phyloP scores from a whole-genome alignment of 2,329 filamentous ascomycete species.

The Calonectria leucothoes region DNA sequence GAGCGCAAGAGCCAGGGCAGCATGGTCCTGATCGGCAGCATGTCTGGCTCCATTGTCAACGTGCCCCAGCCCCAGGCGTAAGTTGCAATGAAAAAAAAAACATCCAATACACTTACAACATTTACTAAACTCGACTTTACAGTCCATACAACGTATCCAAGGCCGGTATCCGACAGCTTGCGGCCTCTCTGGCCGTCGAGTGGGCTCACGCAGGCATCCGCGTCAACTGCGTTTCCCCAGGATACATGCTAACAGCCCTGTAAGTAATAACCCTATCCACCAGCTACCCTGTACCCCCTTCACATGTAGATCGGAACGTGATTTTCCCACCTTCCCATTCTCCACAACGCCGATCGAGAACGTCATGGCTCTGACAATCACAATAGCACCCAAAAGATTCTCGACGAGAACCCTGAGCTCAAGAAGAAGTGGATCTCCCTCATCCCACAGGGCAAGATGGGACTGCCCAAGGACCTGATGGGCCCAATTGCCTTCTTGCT shows the following conservation, averaged over 20 bases:
- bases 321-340: background rate
- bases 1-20: conserved; percentile 81
- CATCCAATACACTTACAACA: background rate
- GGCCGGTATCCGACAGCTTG: conserved; percentile 90
- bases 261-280: conserved; percentile 59
- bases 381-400: conserved; percentile 87
- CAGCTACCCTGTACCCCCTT: background rate
- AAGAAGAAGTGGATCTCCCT: conserved; percentile 91
- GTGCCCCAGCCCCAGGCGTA: conserved; percentile 90
- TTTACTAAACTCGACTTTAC: background rate
- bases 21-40: conserved; percentile 95
- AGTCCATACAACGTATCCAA: conserved; percentile 93
- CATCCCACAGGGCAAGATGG: conserved; percentile 95
- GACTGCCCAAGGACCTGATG: conserved; percentile 90
- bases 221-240: conserved; percentile 94
- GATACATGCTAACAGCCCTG: conserved; percentile 96
- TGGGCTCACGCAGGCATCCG: conserved; percentile 91
- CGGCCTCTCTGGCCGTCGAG: conserved; percentile 89
- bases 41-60: conserved; percentile 94
- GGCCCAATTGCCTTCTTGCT: conserved; percentile 89
- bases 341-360: conserved; percentile 21
- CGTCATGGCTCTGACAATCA: conserved; percentile 19
- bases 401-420: conserved; percentile 91
- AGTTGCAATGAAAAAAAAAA: conserved; percentile 43
- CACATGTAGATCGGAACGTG: background rate